phyloP scores from a whole-genome alignment of 78 protist genomes.

The Goniomonas avonlea region DNA sequence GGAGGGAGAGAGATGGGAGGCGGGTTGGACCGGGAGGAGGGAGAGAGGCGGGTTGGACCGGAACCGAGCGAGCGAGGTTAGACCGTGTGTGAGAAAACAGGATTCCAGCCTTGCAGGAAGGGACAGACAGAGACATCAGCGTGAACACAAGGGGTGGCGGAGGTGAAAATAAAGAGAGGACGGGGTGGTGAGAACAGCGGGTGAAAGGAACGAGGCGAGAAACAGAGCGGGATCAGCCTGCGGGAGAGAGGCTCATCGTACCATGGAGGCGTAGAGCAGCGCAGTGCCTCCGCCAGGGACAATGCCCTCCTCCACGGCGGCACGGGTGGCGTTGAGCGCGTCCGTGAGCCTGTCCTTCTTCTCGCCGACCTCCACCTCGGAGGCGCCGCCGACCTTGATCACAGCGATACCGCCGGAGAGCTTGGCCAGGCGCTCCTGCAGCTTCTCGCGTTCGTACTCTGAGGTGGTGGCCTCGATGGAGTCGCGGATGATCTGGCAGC shows the following conservation, averaged over 20 bases:
- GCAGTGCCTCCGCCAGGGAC: slow-evolving; percentile 96
- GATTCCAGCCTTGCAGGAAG: not conserved
- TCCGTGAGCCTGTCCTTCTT: slow-evolving; percentile 96
- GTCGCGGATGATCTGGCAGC: slow-evolving; percentile 73
- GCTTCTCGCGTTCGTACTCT: slow-evolving; percentile 76
- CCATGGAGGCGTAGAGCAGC: slow-evolving; percentile 58
- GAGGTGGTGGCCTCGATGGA: slow-evolving; percentile 55
- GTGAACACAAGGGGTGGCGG: not conserved
- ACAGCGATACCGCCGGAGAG: slow-evolving; percentile 96
- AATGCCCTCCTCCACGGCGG: slow-evolving; percentile 97
- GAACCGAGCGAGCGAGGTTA: too few species aligned
- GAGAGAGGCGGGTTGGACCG: too few species aligned
- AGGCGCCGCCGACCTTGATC: slow-evolving; percentile 93
- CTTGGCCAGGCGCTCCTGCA: slow-evolving; percentile 92
- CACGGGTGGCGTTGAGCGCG: slow-evolving; percentile 96
- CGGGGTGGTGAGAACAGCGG: too few species aligned
- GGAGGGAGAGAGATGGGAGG: not conserved
- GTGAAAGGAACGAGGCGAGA: too few species aligned
- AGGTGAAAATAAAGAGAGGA: too few species aligned
- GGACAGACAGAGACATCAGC: not conserved
- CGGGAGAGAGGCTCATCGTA: not conserved
- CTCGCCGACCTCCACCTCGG: slow-evolving; percentile 97
- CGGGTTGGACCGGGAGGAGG: not conserved
- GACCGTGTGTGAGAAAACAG: too few species aligned
- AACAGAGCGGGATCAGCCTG: too few species aligned